Evolutionary conservation across 306 rosid species (phyloP), one percentile per base, ranked within the genome.

Genomic region (Carpinus viminea): DNA sequence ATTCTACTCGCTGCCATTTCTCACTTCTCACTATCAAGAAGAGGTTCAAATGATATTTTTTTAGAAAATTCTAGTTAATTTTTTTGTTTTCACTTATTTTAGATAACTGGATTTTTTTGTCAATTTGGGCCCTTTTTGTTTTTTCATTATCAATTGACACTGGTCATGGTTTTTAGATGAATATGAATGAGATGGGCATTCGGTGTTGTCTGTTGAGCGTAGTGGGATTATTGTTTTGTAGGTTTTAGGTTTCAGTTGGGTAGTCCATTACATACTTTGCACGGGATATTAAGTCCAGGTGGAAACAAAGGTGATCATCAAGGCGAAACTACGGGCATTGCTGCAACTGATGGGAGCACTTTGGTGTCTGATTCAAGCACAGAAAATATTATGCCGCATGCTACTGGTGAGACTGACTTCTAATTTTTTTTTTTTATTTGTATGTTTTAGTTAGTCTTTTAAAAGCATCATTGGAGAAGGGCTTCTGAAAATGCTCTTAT

Each of bases 241-340:
- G 98, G 95, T 62, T 78, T 86, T 45, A 73, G 81, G 76, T 64
- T 89, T 80, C 96, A 74, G 38, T 82, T 88, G 41, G 70, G 84
- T 51, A 78, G 78, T 73, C 91, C 91, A 10, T 80, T 88, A 81
- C 88, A 70, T 51, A 64, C 80, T 61, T 81, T 89, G 45, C 86
- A 84, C 13, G 87, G 84, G 80, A 64, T 82, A 54, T 78, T 87
- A 65, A 74, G 76, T 76, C 66, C 79, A 41, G 48, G 54, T 53
- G 83, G 77, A 78, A 66, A 72, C 43, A 70, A 51, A 12, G 78
- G 52, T 3, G 74, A 48, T 75, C 78, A 3, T 75, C 78, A 3
- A 80, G 46, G 72, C 28, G 64, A 73, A 55, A 41, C 80, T 38
- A 77, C 31, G 0, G 89, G 81, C 64, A 2, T 53, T 82, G 83